Conservation (phyloP, 345 rosid species). For the Combretum micranthum region DNA sequence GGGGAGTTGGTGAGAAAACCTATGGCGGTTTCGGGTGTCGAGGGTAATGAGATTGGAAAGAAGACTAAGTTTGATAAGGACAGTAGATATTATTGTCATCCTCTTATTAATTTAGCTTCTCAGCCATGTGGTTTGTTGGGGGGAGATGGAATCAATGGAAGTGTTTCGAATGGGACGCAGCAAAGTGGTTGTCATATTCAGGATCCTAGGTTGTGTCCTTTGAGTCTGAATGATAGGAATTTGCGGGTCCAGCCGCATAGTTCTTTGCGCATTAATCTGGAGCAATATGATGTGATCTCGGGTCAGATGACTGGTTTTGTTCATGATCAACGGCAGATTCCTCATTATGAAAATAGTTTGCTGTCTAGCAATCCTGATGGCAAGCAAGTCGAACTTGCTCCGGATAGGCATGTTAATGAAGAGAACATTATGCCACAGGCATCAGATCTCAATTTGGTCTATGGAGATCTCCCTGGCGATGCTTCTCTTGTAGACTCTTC, state of each 20-base stretch:
- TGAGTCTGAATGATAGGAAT: constrained; percentile 19
- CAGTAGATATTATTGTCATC: too few relatives aligned
- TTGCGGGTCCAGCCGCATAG: constrained; percentile 1
- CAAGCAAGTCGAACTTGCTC: constrained; percentile 5
- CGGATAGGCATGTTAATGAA: constrained; percentile 12
- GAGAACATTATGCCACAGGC: constrained; percentile 22
- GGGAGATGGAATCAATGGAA: background rate
- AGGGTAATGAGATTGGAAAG: background rate
- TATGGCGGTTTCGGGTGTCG: background rate
- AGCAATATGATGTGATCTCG: background rate
- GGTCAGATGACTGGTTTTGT: background rate
- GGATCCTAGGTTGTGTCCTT: constrained; percentile 7
- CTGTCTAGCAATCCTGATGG: constrained; percentile 1
- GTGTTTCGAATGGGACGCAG: background rate
- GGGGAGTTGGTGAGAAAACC: background rate
- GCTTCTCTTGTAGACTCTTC: constrained; percentile 10
- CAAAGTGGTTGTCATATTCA: background rate
- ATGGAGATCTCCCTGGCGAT: constrained; percentile 1
- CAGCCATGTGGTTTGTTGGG: too few relatives aligned
- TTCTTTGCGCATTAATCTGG: background rate
- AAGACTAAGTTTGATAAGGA: too few relatives aligned
- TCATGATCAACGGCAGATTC: constrained; percentile 3
- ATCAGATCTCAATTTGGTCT: background rate
- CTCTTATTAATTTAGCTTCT: too few relatives aligned
- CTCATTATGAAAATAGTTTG: background rate